Percentiles rank a stretch among this genome's conserved stretches.
These are phyloP conservation scores for Spatholobus suberectus DNA, from an alignment of 306 rosid species.

Conservation along the genomic window DNA sequence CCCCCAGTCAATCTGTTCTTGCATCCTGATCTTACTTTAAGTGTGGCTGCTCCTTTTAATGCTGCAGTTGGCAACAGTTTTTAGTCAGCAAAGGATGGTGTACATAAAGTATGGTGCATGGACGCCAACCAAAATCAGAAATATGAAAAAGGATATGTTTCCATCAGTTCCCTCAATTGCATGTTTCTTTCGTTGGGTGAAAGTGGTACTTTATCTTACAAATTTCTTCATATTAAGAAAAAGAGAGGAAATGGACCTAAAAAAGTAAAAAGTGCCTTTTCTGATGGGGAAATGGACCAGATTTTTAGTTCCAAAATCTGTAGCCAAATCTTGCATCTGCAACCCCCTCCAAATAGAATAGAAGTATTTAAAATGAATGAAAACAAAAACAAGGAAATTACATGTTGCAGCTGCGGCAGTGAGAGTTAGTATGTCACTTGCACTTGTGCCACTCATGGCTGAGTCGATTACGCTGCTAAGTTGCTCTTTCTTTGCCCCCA, in stretches of 20 bases:
- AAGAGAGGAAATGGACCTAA: constrained; percentile 16
- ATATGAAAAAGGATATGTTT: constrained; percentile 3
- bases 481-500: constrained; percentile 86
- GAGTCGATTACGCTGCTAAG: constrained; percentile 68
- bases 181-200: constrained; percentile 32
- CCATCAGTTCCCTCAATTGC: constrained; percentile 18
- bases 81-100: constrained; percentile 1
- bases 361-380: background rate
- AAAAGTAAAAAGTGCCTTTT: constrained; percentile 21
- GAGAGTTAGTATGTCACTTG: constrained; percentile 83
- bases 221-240: constrained; percentile 1
- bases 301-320: constrained; percentile 19
- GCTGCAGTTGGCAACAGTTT: constrained; percentile 53
- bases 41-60: constrained; percentile 84
- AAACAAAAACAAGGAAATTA: constrained; percentile 31
- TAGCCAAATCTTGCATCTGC: background rate
- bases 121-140: background rate
- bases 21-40: constrained; percentile 83
- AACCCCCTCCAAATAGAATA: background rate
- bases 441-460: constrained; percentile 69
- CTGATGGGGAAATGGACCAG: background rate
- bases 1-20: constrained; percentile 69
- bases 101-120: constrained; percentile 6
- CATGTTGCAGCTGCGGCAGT: constrained; percentile 94
- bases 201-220: constrained; percentile 25